phyloP scores from a whole-genome alignment of 1,139 yeast species.

The Entelexis paramagnoliae region DNA sequence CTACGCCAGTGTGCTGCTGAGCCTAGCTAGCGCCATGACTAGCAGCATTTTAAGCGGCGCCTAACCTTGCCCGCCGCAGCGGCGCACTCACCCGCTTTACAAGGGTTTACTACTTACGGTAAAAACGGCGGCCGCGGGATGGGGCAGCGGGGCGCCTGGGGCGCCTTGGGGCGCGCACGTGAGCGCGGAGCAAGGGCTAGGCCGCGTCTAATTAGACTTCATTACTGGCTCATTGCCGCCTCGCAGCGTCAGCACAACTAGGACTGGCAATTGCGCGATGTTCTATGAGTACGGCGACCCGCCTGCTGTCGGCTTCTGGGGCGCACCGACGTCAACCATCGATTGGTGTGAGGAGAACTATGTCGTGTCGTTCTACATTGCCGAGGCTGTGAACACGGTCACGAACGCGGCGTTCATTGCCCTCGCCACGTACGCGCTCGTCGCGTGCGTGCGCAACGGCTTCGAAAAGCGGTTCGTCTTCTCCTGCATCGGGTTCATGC shows the following conservation, averaged over 20 bases:
- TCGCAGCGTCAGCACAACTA: not conserved
- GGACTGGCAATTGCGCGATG: constrained; percentile 5
- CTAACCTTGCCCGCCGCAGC: too few relatives aligned
- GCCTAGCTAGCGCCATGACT: too few relatives aligned
- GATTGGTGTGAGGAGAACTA: constrained; percentile 98
- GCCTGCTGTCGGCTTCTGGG: constrained; percentile 28
- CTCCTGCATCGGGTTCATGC: constrained; percentile 65
- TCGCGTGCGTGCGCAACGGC: constrained; percentile 48
- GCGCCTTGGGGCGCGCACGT: not conserved
- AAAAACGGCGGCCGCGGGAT: not conserved
- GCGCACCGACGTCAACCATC: constrained; percentile 48
- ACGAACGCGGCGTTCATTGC: constrained; percentile 64
- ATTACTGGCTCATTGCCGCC: not conserved
- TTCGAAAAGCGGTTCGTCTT: constrained; percentile 62
- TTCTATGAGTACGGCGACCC: constrained; percentile 19
- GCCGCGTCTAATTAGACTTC: not conserved
- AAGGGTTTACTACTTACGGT: not conserved
- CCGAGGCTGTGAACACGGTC: constrained; percentile 76
- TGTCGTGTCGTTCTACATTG: constrained; percentile 70
- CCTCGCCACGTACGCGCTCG: constrained; percentile 57
- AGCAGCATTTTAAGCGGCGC: too few relatives aligned
- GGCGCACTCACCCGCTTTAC: too few relatives aligned
- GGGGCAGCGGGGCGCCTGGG: not conserved
- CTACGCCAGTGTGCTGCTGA: too few relatives aligned
- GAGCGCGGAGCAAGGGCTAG: constrained; percentile 2